Percentiles rank a stretch among this genome's conserved stretches.
Conservation (phyloP, 805 yeast genomes). For the Saturnispora serradocipensis region DNA sequence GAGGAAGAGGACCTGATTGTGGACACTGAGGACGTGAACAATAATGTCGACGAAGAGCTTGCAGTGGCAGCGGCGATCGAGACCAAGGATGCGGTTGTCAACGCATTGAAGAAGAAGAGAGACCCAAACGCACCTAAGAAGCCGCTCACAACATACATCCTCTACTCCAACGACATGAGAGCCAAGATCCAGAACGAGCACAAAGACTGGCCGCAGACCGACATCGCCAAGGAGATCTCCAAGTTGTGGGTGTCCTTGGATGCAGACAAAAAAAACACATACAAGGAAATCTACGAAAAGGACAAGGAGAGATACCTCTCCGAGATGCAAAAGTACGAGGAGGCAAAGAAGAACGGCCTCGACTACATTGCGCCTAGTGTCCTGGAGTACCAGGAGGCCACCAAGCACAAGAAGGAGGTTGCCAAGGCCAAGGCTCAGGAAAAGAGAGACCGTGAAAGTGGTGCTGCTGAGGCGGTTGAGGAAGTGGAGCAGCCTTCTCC, state of each 20-base stretch:
- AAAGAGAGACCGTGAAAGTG: neutral
- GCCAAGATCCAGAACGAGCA: constrained; percentile 64
- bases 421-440: constrained; percentile 3
- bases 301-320: constrained; percentile 31
- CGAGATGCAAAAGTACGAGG: constrained; percentile 24
- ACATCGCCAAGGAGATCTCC: constrained; percentile 70
- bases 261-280: constrained; percentile 59
- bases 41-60: neutral
- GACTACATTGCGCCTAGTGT: constrained; percentile 22
- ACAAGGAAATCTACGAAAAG: constrained; percentile 52
- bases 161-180: constrained; percentile 66
- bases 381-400: constrained; percentile 2
- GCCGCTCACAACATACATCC: constrained; percentile 81
- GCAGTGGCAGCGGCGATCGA: constrained; percentile 6
- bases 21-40: neutral
- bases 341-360: constrained; percentile 23
- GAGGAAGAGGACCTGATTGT: constrained; percentile 8
- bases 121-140: constrained; percentile 96
- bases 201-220: constrained; percentile 62
- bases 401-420: constrained; percentile 5
- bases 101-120: constrained; percentile 27
- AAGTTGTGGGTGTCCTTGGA: constrained; percentile 68
- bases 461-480: neutral
- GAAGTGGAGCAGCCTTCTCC: neutral
- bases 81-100: neutral